Percentiles rank a stretch among this genome's conserved stretches.
Conservation (phyloP, 345 rosid genomes). For the Salix suchowensis region DNA sequence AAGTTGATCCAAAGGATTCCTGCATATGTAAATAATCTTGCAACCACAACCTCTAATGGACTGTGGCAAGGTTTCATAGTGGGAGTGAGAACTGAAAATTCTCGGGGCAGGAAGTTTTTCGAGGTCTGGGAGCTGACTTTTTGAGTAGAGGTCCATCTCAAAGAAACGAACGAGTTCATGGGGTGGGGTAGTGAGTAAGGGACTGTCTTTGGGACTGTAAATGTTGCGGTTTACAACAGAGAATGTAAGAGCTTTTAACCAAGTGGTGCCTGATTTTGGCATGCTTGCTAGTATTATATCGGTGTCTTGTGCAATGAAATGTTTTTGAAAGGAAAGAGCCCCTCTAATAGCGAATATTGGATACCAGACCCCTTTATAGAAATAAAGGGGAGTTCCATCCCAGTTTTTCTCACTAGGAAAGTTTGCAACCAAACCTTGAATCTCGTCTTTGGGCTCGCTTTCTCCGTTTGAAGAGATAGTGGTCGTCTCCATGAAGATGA, state of each 20-base stretch:
- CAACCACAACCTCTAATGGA: slow-evolving; percentile 8
- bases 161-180: slow-evolving; percentile 41
- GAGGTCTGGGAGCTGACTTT: not conserved
- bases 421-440: slow-evolving; percentile 13
- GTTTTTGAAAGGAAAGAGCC: slow-evolving; percentile 30
- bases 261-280: slow-evolving; percentile 14
- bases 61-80: too few relatives aligned
- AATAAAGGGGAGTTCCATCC: slow-evolving; percentile 51
- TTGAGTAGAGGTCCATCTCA: slow-evolving; percentile 23
- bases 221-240: slow-evolving; percentile 22
- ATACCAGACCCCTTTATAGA: slow-evolving; percentile 74
- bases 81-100: too few relatives aligned
- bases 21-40: slow-evolving; percentile 14
- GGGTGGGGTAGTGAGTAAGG: slow-evolving; percentile 31
- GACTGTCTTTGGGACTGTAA: not conserved
- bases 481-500: too few relatives aligned
- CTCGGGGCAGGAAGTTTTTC: slow-evolving; percentile 8
- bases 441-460: too few relatives aligned
- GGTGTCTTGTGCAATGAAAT: slow-evolving; percentile 23
- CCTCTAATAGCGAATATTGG: slow-evolving; percentile 57
- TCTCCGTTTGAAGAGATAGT: too few relatives aligned
- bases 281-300: slow-evolving; percentile 31
- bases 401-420: slow-evolving; percentile 62
- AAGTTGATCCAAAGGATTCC: slow-evolving; percentile 23
- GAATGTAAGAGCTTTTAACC: slow-evolving; percentile 36